Conservation (phyloP, 345 rosid genomes). For the Boechera divaricarpa region DNA sequence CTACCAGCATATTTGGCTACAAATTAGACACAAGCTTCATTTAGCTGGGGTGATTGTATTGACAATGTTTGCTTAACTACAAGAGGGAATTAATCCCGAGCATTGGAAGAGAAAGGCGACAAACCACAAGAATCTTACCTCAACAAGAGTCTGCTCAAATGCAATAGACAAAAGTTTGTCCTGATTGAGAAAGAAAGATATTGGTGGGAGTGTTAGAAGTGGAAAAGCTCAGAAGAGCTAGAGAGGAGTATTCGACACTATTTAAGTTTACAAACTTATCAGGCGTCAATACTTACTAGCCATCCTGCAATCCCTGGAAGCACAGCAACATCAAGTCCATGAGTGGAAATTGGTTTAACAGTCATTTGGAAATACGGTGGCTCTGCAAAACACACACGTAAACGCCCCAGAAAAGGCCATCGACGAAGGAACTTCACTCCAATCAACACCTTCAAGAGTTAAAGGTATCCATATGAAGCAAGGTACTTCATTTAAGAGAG, state of each 20-base stretch:
- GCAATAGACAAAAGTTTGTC: constrained; percentile 88
- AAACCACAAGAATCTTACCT: constrained; percentile 49
- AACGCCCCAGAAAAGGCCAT: constrained; percentile 93
- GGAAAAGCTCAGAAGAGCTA: background rate
- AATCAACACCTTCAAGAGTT: constrained; percentile 67
- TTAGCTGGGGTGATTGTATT: constrained; percentile 11
- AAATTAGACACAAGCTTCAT: constrained; percentile 37
- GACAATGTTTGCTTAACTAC: constrained; percentile 4
- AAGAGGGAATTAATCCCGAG: background rate
- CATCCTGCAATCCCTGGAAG: constrained; percentile 98
- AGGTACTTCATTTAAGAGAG: background rate
- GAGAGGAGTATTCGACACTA: constrained; percentile 28
- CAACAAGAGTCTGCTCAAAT: constrained; percentile 87
- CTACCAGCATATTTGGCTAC: constrained; percentile 99
- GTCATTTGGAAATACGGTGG: constrained; percentile 97
- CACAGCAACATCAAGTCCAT: constrained; percentile 83
- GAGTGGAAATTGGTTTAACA: constrained; percentile 76
- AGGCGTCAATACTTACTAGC: constrained; percentile 70
- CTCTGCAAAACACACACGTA: constrained; percentile 91
- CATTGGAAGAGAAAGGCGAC: background rate
- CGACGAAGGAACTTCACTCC: constrained; percentile 85
- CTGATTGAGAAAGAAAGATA: constrained; percentile 49
- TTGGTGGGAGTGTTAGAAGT: constrained; percentile 18
- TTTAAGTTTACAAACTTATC: constrained; percentile 43
- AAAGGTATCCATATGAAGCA: constrained; percentile 18